These are phyloP conservation scores for Aspergillus fumigatiaffinis DNA, from an alignment of 2,329 filamentous ascomycete genomes.

Conservation along the genomic window DNA sequence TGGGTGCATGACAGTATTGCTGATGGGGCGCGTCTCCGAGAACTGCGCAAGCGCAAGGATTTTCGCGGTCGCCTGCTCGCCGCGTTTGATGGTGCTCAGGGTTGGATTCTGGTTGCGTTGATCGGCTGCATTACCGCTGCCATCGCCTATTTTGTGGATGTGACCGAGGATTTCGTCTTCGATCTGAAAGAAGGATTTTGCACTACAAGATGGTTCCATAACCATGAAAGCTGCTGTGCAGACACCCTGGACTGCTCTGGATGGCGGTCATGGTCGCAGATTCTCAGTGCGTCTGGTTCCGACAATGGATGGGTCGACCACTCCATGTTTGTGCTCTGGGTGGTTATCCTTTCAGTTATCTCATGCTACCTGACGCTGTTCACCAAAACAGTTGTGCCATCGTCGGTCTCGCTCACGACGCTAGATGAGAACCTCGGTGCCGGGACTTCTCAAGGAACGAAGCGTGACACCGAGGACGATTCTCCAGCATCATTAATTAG, in stretches of 20 bases:
- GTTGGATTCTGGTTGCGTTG: constrained; percentile 88
- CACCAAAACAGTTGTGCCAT: constrained; percentile 93
- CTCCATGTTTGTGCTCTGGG: constrained; percentile 67
- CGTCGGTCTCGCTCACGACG: constrained; percentile 78
- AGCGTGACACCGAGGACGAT: constrained; percentile 44
- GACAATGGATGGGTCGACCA: constrained; percentile 68
- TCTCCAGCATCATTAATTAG: constrained; percentile 39
- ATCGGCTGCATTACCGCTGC: constrained; percentile 82
- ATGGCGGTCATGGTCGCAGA: constrained; percentile 64
- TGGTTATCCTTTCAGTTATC: constrained; percentile 64
- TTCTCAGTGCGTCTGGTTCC: constrained; percentile 51
- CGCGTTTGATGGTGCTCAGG: constrained; percentile 81
- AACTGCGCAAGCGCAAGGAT: constrained; percentile 75
- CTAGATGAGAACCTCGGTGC: constrained; percentile 90
- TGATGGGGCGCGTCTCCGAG: constrained; percentile 84
- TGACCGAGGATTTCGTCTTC: constrained; percentile 80
- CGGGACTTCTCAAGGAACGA: constrained; percentile 44
- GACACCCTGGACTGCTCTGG: constrained; percentile 52
- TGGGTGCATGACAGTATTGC: constrained; percentile 98
- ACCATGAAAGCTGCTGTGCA: constrained; percentile 64
- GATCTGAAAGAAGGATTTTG: constrained; percentile 93
- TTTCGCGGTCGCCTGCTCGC: constrained; percentile 73
- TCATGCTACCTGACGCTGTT: constrained; percentile 78
- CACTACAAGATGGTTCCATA: constrained; percentile 64
- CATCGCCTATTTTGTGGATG: constrained; percentile 83